Percentiles rank a stretch among this genome's conserved stretches.
Evolutionary conservation across 495 filamentous ascomycete species (phyloP).

Genomic region (Chaetomium fimeti): DNA sequence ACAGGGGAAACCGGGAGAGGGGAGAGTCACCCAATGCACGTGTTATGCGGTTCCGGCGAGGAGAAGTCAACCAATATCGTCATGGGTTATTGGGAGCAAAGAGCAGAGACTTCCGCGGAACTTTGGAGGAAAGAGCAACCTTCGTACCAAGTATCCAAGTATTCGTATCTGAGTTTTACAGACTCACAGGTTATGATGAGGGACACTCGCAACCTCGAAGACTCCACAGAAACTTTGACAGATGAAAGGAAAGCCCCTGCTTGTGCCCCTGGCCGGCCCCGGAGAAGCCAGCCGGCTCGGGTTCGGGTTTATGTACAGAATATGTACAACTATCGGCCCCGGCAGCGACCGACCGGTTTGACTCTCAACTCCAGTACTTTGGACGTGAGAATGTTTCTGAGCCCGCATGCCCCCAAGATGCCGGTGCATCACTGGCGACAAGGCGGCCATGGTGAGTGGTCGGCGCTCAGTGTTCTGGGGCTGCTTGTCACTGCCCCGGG

Average conservation of each 20-base stretch:
- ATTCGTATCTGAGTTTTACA: too few relatives aligned
- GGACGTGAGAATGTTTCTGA: background rate
- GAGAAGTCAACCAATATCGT: background rate
- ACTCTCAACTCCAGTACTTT: background rate
- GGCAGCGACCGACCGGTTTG: background rate
- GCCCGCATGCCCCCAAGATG: background rate
- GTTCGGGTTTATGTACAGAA: background rate
- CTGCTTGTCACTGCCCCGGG: slow-evolving; percentile 41
- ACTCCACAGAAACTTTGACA: background rate
- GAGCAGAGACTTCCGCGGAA: background rate
- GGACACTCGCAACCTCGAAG: background rate
- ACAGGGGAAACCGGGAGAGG: too few relatives aligned
- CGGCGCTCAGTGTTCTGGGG: slow-evolving; percentile 9
- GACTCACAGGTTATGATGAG: too few relatives aligned
- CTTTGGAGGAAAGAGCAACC: background rate
- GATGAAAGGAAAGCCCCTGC: background rate
- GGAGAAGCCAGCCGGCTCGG: background rate
- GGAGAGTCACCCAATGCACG: too few relatives aligned
- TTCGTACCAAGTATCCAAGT: too few relatives aligned
- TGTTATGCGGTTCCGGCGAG: too few relatives aligned
- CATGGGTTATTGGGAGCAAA: background rate
- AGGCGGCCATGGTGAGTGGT: slow-evolving; percentile 13
- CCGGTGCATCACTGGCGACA: slow-evolving; percentile 3
- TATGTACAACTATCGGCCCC: slow-evolving; percentile 1
- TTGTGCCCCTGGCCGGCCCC: background rate